Base-by-base conservation (phyloP, 1,139 yeast species). In the Komagataea norvegica region DNA sequence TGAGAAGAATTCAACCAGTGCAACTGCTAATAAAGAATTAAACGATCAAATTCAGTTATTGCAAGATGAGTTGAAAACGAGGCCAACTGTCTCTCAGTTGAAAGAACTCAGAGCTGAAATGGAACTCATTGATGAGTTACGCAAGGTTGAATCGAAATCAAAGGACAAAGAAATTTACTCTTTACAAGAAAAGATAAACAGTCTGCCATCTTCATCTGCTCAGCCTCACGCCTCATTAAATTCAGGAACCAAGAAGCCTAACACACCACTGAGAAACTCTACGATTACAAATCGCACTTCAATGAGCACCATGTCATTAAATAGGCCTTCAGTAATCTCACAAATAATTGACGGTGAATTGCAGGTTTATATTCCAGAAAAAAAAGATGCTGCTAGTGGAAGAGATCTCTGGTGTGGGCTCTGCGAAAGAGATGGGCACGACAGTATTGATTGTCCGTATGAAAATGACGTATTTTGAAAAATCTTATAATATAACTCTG, bases 341-440 rank as follows among this genome's bases (percentile, higher is more conserved):
- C 57, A 48, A 32, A 49, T 56, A 15, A 49, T 55, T 13, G 56
- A 51, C 36, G 70, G 68, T 3, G 65, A 68, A 6, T 57, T 77
- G 33, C 81, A 82, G 14, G 65, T 79, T 2, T 79, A 72, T 43
- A 60, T 63, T 36, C 84, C 87, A 0, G 61, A 61, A 4, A 51
- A 49, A 1, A 67, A 67, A 25, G 95, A 86, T 55, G 83, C 91
- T 1, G 70, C 89, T 5, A 76, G 76, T 1, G 96, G 96, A 1
- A 70, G 87, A 34, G 66, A 64, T 17, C 70, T 77, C 49, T 89
- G 96, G 95, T 89, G 97, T 63, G 95, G 95, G 0, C 67, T 87
- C 36, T 89, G 97, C 62, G 97, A 89, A 59, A 66, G 87, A 40
- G 80, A 77, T 36, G 97, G 97, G 1, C 97, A 89, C 55, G 82